Base-by-base conservation (phyloP, 495 filamentous ascomycete genomes). In the Aspergillus sclerotioniger region DNA sequence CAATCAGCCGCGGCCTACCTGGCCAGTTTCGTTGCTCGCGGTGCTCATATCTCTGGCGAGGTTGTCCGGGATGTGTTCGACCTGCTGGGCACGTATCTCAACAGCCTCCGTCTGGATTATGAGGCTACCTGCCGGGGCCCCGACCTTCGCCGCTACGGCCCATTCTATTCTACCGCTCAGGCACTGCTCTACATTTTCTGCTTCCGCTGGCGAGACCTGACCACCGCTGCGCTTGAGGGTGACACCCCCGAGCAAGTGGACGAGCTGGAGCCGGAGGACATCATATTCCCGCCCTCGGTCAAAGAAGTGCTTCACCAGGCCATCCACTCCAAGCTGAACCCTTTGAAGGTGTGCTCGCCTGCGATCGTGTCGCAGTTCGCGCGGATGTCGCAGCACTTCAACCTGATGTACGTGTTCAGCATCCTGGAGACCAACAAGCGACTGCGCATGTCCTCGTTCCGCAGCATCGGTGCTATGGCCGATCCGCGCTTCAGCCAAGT, bases 181-280 rank as follows among this genome's bases (percentile, higher is more conserved):
- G 92, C 93, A 6, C 66, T 92, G 5, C 78, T 91, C 32, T 96
- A 97, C 76, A 96, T 98, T 51, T 99, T 97, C 79, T 99, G 94
- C 78, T 99, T 97, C 79, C 87, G 95, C 39, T 98, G 93, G 93
- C 86, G 89, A 37, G 93, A 97, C 57, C 76, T 99, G 47, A 87
- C 90, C 39, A 80, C 77, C 16, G 82, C 83, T 5, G 73, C 77
- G 6, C 67, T 65, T 9, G 77, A 82, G 16, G 76, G 80, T 32
- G 74, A 80, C 44, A 81, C 64, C 21, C 64, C 75, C 19, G 80
- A 84, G 12, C 65, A 82, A 43, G 72, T 79, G 19, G 80, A 83
- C 19, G 73, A 80, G 12, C 63, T 78, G 0, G 84, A 88, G 48
- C 71, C 80, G 0, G 81, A 83, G 59, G 86, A 92, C 41, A 80